Base-by-base conservation (phyloP, 2,329 filamentous ascomycete genomes). In the Blastomyces gilchristii region DNA sequence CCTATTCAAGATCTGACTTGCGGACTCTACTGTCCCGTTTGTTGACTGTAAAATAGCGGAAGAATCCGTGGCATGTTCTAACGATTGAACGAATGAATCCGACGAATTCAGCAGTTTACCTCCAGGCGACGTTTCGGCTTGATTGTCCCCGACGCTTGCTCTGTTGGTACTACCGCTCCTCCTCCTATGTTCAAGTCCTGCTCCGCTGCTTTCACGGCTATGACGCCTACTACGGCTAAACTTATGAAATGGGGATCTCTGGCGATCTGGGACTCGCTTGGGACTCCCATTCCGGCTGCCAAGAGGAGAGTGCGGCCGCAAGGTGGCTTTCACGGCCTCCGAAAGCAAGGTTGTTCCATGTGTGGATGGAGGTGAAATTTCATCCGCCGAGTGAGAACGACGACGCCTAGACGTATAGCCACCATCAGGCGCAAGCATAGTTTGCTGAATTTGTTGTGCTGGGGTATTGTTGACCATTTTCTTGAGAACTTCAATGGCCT, bases 1-100 rank as follows among this genome's bases (percentile, higher is more conserved):
- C 43, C 89, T 86, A 61, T 85, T 84, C 9, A 99, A 78, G 47
- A 97, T 97, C 74, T 96, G 91, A 72, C 93, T 97, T 2, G 90
- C 93, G 3, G 92, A 95, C 58, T 88, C 87, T 63, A 81, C 81
- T n/a, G 81, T 84, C 63, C 92, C 90, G 52, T 92, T 88, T 62
- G 83, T 84, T 0, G 85, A 86, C 3, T 88, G 89, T 3, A 86
- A 81, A 1, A 87, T 81, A 41, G 87, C 78, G 2, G 86, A 90
- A 0, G 89, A 92, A 63, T 88, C 85, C 5, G 87, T 90, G 0
- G 86, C 87, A 54, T 88, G 89, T 61, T 90, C 90, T 65, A 87
- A 69, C 49, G 87, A 91, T 68, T 88, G 87, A 5, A 87, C 83
- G 65, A 87, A 90, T 2, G 91, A 96, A 65, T 91, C 90, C 0